Base-by-base conservation (phyloP, 495 filamentous ascomycete genomes). In the Trichoderma asperelloides region DNA sequence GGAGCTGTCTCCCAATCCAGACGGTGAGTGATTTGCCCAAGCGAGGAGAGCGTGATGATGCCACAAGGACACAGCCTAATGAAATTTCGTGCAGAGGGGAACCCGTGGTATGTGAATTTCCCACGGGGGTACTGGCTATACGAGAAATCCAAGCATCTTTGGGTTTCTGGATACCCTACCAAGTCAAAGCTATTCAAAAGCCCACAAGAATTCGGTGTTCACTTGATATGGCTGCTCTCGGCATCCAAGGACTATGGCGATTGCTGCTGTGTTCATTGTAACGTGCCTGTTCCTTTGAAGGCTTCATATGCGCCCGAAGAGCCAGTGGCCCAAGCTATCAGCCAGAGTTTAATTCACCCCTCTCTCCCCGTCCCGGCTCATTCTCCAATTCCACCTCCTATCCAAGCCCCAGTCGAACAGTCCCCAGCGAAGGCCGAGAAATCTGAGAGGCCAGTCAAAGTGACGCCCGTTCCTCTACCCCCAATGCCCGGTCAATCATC, bases 141-240 rank as follows among this genome's bases (percentile, higher is more conserved):
- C 43, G 66, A 67, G 25, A 67, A 63, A 27, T 67, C 66, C 5
- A 67, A 67, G 57, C 55, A 67, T 43, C 55, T 63, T 11, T 67
- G 66, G 66, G 66, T 67, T 8, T 67, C 66, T 23, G 66, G 66
- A 6, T 67, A 67, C 40, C 66, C 66, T 25, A 63, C 47, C 55
- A 67, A 67, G 60, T 25, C 33, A 25, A 67, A 67, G 40, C 66
- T 67, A 12, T 67, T 67, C 66, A 63, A 51, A 60, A 67, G 55
- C 2, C 66, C 66, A 8, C 66, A 67, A 27, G 66, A 67, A 6
- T 67, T 67, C 27, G 66, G 27, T 12, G 21, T 67, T 11, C 66
- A 67, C 28, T 47, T 67, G 25, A 62, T 67, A 33, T 67, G 66
- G 66, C 60, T 67, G 25, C 47, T 28, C 3, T 67, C 66, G 30